These are phyloP conservation scores for Ganoderma resinaceum DNA, from an alignment of 1,284 basidiomycete species.

Conservation along the genomic window DNA sequence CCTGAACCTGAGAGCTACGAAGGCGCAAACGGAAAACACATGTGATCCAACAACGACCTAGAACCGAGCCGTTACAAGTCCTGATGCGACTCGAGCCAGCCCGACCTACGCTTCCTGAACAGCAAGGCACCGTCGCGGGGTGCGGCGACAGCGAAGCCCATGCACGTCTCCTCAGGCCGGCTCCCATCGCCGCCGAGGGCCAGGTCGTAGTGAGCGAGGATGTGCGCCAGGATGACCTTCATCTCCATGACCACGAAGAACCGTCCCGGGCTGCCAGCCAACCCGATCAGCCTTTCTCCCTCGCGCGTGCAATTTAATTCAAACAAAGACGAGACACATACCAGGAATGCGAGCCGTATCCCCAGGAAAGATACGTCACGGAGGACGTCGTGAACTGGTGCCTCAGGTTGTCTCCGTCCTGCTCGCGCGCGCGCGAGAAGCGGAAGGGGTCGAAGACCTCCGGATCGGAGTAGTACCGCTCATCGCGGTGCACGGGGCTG, in stretches of 20 bases:
- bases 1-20: background rate
- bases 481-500: slow-evolving; percentile 47
- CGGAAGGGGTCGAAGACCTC: slow-evolving; percentile 51
- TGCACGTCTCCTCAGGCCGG: background rate
- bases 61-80: background rate
- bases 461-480: slow-evolving; percentile 47
- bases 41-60: background rate
- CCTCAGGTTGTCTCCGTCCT: slow-evolving; percentile 19
- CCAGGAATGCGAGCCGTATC: slow-evolving; percentile 34
- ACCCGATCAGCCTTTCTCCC: background rate
- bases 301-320: background rate
- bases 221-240: slow-evolving; percentile 27
- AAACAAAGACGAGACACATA: too few relatives aligned
- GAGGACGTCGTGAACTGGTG: slow-evolving; percentile 43
- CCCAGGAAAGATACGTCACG: slow-evolving; percentile 32
- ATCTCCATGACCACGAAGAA: slow-evolving; percentile 30
- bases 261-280: slow-evolving; percentile 26
- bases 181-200: background rate
- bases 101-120: background rate
- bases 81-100: background rate
- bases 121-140: background rate
- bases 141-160: background rate
- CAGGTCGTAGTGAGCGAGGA: slow-evolving; percentile 26
- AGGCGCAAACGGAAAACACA: background rate
- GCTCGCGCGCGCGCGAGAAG: slow-evolving; percentile 48